These are phyloP conservation scores for Kodamaea sp. DNA, from an alignment of 1,139 yeast species.

Conservation along the genomic window DNA sequence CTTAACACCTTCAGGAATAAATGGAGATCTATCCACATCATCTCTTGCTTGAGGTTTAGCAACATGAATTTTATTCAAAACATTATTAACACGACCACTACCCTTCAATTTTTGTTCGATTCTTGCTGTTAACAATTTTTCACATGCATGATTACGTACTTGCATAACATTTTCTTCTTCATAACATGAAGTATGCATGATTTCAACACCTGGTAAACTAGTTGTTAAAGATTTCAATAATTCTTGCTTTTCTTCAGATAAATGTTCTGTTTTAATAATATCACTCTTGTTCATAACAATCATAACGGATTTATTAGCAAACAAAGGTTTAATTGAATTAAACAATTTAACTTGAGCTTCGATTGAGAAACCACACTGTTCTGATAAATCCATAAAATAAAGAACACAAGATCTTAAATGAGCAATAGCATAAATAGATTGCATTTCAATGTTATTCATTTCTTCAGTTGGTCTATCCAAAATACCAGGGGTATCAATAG, in stretches of 20 bases:
- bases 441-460: constrained; percentile 99
- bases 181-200: constrained; percentile 89
- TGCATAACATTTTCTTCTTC: constrained; percentile 94
- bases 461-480: constrained; percentile 98
- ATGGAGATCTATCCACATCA: constrained; percentile 73
- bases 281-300: constrained; percentile 95
- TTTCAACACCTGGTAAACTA: constrained; percentile 76
- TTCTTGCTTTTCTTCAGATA: constrained; percentile 71
- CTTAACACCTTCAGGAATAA: constrained; percentile 73
- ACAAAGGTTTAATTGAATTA: constrained; percentile 94
- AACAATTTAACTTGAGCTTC: constrained; percentile 96
- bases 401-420: constrained; percentile 94
- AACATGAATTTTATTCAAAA: constrained; percentile 92
- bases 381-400: constrained; percentile 97
- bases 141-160: constrained; percentile 96
- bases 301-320: constrained; percentile 94
- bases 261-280: constrained; percentile 79
- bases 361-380: constrained; percentile 97
- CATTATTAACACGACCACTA: constrained; percentile 81
- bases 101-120: constrained; percentile 97
- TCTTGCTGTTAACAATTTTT: constrained; percentile 89
- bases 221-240: constrained; percentile 56
- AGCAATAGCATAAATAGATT: constrained; percentile 96
- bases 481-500: constrained; percentile 98
- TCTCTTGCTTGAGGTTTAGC: constrained; percentile 89